Base-by-base conservation (phyloP, 1,139 yeast species). In the Pneumocystis jirovecii region DNA sequence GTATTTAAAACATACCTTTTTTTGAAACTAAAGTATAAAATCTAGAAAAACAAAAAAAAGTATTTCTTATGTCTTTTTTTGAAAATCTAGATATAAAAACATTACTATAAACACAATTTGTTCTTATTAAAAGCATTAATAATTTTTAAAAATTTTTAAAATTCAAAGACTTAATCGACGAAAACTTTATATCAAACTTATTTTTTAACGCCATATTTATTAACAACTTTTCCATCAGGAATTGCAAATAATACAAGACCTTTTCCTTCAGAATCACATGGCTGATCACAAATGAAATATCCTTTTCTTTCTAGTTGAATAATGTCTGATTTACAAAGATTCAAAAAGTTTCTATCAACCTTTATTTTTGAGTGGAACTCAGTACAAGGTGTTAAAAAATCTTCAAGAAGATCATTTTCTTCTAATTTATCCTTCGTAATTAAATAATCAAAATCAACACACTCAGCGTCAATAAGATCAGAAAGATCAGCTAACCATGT, bases 271-370 rank as follows among this genome's bases (percentile, higher is more conserved):
- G 79, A 75, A 71, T 81, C 82, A 5, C 57, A 50, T 56, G 82
- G 78, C 71, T 83, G 75, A 76, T 93, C 97, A 68, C 91, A 81
- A 76, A 95, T 85, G 83, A 79, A 93, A 82, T 89, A 93, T 71
- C 97, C 97, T 82, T 93, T 93, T 82, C 98, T 87, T 80, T 93
- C 97, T 71, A 93, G 89, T 79, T 93, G 97, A 71, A 93, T 85
- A 68, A 91, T 81, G 70, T 89, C 96, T 69, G 96, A 96, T 70
- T 80, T 86, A 80, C 87, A 84, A 82, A 93, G 82, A 67, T 81
- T 76, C 72, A 81, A 83, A 69, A 91, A 83, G 74, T 91, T 93
- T 72, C 83, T 76, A 75, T 93, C 97, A 70, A 91, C 97, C 71
- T 82, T 73, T 56, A 95, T 97, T 62, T 79, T 75, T 65, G 89